These are phyloP conservation scores for Aurifilum marmelostoma DNA, from an alignment of 2,329 filamentous ascomycete species.

Conservation along the genomic window DNA sequence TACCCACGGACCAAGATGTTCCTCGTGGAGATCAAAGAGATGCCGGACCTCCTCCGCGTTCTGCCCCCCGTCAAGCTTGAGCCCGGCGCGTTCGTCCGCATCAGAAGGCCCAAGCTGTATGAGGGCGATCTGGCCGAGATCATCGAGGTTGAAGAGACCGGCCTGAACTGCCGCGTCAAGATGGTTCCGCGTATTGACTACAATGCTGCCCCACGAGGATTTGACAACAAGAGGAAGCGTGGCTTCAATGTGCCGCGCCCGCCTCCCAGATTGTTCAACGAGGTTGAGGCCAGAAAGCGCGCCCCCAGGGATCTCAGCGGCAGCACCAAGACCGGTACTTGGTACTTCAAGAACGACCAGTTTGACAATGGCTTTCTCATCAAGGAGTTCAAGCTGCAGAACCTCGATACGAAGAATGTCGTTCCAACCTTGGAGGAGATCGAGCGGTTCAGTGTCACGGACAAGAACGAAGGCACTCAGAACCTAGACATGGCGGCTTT, in stretches of 20 bases:
- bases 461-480: constrained; percentile 82
- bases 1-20: constrained; percentile 87
- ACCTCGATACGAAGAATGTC: constrained; percentile 83
- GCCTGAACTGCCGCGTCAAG: constrained; percentile 82
- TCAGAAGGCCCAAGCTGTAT: constrained; percentile 80
- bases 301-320: constrained; percentile 66
- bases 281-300: constrained; percentile 87
- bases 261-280: constrained; percentile 89
- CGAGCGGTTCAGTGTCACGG: constrained; percentile 86
- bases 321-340: constrained; percentile 78
- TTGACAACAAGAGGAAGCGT: constrained; percentile 81
- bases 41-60: constrained; percentile 92
- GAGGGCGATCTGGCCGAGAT: constrained; percentile 89
- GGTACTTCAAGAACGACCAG: constrained; percentile 83
- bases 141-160: constrained; percentile 89
- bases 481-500: constrained; percentile 91
- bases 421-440: constrained; percentile 94
- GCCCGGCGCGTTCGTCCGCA: constrained; percentile 88
- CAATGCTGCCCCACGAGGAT: constrained; percentile 41
- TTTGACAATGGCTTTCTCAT: constrained; percentile 93
- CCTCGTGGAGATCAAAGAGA: constrained; percentile 93
- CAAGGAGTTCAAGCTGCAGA: constrained; percentile 90
- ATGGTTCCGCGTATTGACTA: constrained; percentile 93
- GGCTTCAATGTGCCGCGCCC: constrained; percentile 59
- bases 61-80: constrained; percentile 84